Evolutionary conservation across 2,329 filamentous ascomycete species (phyloP).

Genomic region (Penicillium sp.): DNA sequence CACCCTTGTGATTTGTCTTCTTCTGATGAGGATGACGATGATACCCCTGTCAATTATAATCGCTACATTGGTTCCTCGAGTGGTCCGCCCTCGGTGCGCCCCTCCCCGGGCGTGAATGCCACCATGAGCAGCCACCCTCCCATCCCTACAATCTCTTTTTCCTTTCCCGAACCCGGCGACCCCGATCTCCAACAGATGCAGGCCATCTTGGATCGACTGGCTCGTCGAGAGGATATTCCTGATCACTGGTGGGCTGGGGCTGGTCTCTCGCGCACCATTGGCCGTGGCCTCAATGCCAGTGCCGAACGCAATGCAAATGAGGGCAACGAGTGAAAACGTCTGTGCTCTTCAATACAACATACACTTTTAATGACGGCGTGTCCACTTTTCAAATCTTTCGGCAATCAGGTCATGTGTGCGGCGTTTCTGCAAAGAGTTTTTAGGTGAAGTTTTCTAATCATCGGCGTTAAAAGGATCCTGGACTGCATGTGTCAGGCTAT

Average conservation of each 20-base stretch:
- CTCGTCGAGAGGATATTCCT: constrained; percentile 72
- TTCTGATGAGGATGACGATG: constrained; percentile 36
- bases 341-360: not conserved
- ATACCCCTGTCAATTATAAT: constrained; percentile 24
- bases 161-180: constrained; percentile 37
- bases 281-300: constrained; percentile 33
- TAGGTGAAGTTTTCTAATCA: not conserved
- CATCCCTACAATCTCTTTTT: constrained; percentile 38
- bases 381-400: constrained; percentile 3
- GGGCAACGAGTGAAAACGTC: constrained; percentile 6
- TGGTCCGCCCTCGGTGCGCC: constrained; percentile 26
- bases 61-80: constrained; percentile 15
- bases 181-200: constrained; percentile 66
- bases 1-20: constrained; percentile 45
- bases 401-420: not conserved
- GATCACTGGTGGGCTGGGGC: constrained; percentile 80
- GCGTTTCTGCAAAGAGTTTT: not conserved
- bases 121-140: constrained; percentile 41
- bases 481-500: not conserved
- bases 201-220: constrained; percentile 70
- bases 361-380: constrained; percentile 4
- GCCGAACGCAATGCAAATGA: constrained; percentile 31
- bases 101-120: constrained; percentile 33
- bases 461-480: not conserved
- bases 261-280: constrained; percentile 63